Evolutionary conservation across 2,329 filamentous ascomycete genomes (phyloP).

Genomic region (Aspergillus floridensis): DNA sequence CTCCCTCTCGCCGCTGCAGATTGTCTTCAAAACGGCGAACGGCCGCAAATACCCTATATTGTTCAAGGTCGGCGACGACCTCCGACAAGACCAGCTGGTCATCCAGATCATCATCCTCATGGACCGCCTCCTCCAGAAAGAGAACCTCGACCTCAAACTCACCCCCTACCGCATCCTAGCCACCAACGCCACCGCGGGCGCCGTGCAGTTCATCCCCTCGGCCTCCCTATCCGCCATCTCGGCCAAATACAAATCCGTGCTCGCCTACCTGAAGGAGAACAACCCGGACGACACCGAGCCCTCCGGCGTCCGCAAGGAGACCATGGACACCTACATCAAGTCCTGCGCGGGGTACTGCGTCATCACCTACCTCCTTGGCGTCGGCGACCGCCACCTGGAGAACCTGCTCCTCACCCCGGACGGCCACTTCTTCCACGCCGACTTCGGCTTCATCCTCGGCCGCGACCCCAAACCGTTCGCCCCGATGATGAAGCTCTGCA

Average conservation of each 20-base stretch:
- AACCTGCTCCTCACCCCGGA: conserved; percentile 88
- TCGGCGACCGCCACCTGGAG: conserved; percentile 92
- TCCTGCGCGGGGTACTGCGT: conserved; percentile 98
- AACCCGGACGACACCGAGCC: conserved; percentile 82
- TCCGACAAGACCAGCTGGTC: conserved; percentile 94
- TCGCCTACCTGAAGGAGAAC: conserved; percentile 82
- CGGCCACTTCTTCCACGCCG: conserved; percentile 95
- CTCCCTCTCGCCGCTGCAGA: conserved; percentile 82
- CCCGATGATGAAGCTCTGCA: conserved; percentile 92
- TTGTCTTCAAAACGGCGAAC: conserved; percentile 79
- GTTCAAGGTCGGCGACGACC: conserved; percentile 95
- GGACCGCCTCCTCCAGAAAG: conserved; percentile 92
- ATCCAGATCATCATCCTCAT: conserved; percentile 97
- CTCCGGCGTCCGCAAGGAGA: conserved; percentile 83
- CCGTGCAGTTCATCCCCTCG: conserved; percentile 90
- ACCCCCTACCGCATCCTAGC: conserved; percentile 96
- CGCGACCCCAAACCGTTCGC: conserved; percentile 97
- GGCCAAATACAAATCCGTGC: conserved; percentile 72
- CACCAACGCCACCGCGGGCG: conserved; percentile 82
- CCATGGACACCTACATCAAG: conserved; percentile 91
- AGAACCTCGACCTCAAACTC: conserved; percentile 91
- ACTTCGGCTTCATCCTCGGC: conserved; percentile 97
- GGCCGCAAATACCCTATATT: conserved; percentile 84
- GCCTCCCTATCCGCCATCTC: conserved; percentile 79
- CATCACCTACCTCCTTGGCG: conserved; percentile 94